Conservation (phyloP, 2,329 filamentous ascomycete species). For the Fusarium sp. region DNA sequence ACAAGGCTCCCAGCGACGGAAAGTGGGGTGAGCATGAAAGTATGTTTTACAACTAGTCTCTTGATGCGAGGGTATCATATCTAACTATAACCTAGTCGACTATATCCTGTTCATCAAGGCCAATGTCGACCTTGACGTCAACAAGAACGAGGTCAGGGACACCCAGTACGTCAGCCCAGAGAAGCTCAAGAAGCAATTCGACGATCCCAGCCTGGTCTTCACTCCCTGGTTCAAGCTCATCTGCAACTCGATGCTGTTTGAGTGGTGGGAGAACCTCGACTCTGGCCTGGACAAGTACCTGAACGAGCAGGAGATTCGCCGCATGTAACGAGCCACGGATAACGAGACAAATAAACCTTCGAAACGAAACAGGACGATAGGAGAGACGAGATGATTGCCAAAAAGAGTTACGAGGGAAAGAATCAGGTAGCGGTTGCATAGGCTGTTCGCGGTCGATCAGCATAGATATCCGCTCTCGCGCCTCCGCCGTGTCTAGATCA, state of each 20-base stretch:
- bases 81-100: conserved; percentile 73
- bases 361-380: conserved; percentile 2
- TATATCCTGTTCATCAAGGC: conserved; percentile 99
- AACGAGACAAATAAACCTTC: conserved; percentile 10
- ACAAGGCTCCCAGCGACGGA: conserved; percentile 95
- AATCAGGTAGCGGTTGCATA: conserved; percentile 20
- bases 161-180: conserved; percentile 86
- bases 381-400: not conserved
- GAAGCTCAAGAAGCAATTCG: conserved; percentile 86
- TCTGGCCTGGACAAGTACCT: conserved; percentile 85
- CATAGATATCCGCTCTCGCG: conserved; percentile 45
- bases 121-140: conserved; percentile 84
- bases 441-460: conserved; percentile 36
- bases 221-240: conserved; percentile 99
- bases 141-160: conserved; percentile 89
- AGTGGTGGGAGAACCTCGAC: conserved; percentile 94
- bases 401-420: conserved; percentile 5
- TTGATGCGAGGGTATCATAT: not conserved
- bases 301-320: conserved; percentile 87
- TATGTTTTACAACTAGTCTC: conserved; percentile 60
- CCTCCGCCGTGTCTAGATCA: conserved; percentile 7
- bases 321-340: conserved; percentile 64
- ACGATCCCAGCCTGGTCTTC: conserved; percentile 83
- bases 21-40: conserved; percentile 99
- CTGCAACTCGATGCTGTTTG: conserved; percentile 95